Evolutionary conservation across 495 filamentous ascomycete species (phyloP).

Genomic region (Penicillium canariense): DNA sequence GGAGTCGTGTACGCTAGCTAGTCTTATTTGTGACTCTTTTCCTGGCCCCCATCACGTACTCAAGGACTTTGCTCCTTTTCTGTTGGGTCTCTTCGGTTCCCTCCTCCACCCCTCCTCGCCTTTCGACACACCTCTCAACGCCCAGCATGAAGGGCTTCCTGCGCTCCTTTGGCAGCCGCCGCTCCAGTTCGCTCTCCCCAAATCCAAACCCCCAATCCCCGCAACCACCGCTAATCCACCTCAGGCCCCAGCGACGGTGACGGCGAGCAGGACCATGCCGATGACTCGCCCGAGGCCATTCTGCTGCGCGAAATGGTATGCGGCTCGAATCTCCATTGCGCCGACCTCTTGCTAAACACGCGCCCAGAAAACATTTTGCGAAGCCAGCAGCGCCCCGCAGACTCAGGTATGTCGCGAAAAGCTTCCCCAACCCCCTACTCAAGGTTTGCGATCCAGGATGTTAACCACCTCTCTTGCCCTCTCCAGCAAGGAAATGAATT

Average conservation of each 20-base stretch:
- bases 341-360: constrained; percentile 10
- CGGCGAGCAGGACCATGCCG: constrained; percentile 18
- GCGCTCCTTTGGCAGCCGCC: constrained; percentile 15
- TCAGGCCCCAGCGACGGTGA: constrained; percentile 22
- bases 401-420: constrained; percentile 51
- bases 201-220: constrained; percentile 7
- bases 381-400: constrained; percentile 63
- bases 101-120: background rate
- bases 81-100: background rate
- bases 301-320: constrained; percentile 50
- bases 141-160: constrained; percentile 21
- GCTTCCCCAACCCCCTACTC: background rate
- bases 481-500: constrained; percentile 74
- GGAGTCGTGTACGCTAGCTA: background rate
- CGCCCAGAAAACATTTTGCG: constrained; percentile 67
- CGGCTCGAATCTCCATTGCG: background rate
- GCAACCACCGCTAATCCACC: constrained; percentile 11
- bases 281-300: constrained; percentile 50
- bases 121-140: background rate
- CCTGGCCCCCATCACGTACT: background rate
- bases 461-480: constrained; percentile 1
- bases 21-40: background rate
- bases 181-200: constrained; percentile 24
- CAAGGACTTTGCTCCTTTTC: background rate
- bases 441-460: background rate